Conservation (phyloP, 306 rosid genomes). For the Benincasa hispida region DNA sequence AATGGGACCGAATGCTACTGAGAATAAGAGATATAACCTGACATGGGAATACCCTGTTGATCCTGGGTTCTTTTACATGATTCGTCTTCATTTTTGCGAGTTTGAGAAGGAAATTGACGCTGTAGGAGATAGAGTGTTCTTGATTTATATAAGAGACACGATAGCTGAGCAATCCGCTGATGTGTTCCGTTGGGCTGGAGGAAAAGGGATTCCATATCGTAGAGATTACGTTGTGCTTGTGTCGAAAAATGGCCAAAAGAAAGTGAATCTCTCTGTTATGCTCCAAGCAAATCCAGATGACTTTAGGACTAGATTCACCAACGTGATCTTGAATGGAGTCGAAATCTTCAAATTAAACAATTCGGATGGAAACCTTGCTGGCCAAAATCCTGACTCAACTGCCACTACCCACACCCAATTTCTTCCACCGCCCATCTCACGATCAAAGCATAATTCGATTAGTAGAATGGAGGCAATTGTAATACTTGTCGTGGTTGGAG, state of each 20-base stretch:
- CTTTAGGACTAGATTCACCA: neutral
- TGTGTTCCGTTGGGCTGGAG: neutral
- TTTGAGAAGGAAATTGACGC: neutral
- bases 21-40: constrained; percentile 4
- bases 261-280: constrained; percentile 8
- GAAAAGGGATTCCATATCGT: neutral
- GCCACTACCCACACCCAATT: neutral
- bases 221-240: constrained; percentile 3
- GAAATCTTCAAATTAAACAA: constrained; percentile 41
- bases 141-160: constrained; percentile 13
- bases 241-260: neutral
- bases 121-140: neutral
- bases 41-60: constrained; percentile 22
- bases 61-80: constrained; percentile 8
- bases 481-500: constrained; percentile 4
- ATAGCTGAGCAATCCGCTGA: constrained; percentile 13
- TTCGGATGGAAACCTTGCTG: constrained; percentile 9
- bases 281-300: constrained; percentile 1
- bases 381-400: constrained; percentile 23
- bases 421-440: neutral
- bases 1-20: neutral
- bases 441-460: rapidly evolving
- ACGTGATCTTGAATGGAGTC: constrained; percentile 30
- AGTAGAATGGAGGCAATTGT: neutral
- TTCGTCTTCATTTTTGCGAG: constrained; percentile 26